These are phyloP conservation scores for Myriosclerotinia scirpicola DNA, from an alignment of 2,329 filamentous ascomycete species.

Conservation along the genomic window DNA sequence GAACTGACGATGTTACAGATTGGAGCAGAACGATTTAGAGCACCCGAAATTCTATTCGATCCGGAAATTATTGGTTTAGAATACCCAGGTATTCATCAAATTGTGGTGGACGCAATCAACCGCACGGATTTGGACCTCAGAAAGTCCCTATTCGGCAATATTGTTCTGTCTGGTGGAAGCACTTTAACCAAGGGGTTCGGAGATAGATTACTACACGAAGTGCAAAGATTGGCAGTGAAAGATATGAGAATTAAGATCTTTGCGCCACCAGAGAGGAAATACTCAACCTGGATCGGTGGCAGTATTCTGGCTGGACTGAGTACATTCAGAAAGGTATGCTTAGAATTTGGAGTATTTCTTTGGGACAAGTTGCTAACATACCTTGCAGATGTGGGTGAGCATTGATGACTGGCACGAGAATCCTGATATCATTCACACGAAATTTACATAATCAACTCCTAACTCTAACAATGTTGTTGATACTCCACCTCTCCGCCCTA, in stretches of 20 bases:
- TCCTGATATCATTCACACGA: slow-evolving; percentile 97
- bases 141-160: slow-evolving; percentile 92
- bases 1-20: slow-evolving; percentile 53
- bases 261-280: slow-evolving; percentile 94
- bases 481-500: background rate
- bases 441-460: slow-evolving; percentile 67
- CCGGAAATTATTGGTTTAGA: slow-evolving; percentile 96
- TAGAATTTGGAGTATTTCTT: background rate
- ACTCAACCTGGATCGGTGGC: slow-evolving; percentile 98
- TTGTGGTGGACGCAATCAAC: slow-evolving; percentile 94
- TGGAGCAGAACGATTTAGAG: slow-evolving; percentile 90
- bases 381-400: slow-evolving; percentile 92
- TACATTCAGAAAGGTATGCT: slow-evolving; percentile 91
- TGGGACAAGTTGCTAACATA: slow-evolving; percentile 26
- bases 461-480: background rate
- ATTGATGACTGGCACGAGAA: slow-evolving; percentile 99
- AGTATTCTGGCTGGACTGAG: slow-evolving; percentile 95
- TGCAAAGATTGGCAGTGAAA: slow-evolving; percentile 91
- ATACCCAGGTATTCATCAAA: slow-evolving; percentile 96
- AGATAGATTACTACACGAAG: slow-evolving; percentile 85
- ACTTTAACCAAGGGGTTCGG: slow-evolving; percentile 97
- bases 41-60: slow-evolving; percentile 96
- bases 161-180: slow-evolving; percentile 93
- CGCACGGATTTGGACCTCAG: slow-evolving; percentile 93
- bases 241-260: slow-evolving; percentile 99